Base-by-base conservation (phyloP, 352 stramenopile species). In the Phytophthora podocarpi region DNA sequence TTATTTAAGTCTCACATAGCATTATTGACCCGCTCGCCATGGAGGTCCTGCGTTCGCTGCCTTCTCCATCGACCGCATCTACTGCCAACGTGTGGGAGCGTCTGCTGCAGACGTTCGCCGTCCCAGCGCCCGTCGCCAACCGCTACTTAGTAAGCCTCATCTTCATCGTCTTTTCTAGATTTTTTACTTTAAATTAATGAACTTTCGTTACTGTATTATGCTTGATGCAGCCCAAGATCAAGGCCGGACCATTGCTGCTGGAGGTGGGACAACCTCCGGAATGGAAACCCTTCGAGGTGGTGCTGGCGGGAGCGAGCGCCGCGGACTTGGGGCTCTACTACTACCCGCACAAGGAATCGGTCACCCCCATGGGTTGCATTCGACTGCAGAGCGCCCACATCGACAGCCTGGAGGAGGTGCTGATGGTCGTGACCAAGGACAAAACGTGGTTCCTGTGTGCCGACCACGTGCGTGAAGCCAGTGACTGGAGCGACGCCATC, bases 371-470 rank as follows among this genome's bases (percentile, higher is more conserved):
- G 6, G 80, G 79, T 10, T 87, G 69, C 42, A 86, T 91, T 41
- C 58, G 57, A 4, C 70, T 91, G n/a, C 79, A 88, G 23, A 80
- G 64, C 21, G 82, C 82, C 0, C 83, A 89, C 35, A 76, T 91
- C 9, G 85, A 93, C 45, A 73, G 85, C 36, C 62, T 93, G 10
- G 84, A 68, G 46, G 84, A 93, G 53, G 80, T 93, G 13, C 40
- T 93, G 51, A 91, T 91, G 77, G 77, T 93, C 32, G 72, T 90
- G 24, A 87, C 82, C 32, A 72, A 76, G 13, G 80, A 91, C 64
- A 84, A 89, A 62, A 91, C 82, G 50, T 93, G 82, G 85, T 93
- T 91, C 50, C 70, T 93, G 16, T 93, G 85, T 28, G 82, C 82
- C 3, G 76, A 87, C 26, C 60, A 81, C 34, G 72, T 64, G 1